Conservation (phyloP, 768 basidiomycete genomes). For the Pulveroboletus sp. region DNA sequence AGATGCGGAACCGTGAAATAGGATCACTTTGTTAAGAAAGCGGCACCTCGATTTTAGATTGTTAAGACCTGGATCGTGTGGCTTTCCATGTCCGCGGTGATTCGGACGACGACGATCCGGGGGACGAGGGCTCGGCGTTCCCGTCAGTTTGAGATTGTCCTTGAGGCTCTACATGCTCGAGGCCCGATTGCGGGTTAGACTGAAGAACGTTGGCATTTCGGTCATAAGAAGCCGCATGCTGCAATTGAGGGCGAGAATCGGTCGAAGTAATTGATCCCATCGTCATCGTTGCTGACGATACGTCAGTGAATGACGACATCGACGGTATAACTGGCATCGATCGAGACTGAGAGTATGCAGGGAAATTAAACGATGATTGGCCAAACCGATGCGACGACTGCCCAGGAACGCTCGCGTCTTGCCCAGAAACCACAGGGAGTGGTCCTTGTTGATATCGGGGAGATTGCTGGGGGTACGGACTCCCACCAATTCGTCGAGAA, state of each 20-base stretch:
- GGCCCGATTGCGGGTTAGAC: constrained; percentile 6
- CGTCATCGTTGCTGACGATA: constrained; percentile 7
- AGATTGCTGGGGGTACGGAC: constrained; percentile 31
- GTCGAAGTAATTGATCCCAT: neutral
- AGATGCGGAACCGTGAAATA: neutral
- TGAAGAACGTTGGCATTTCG: neutral
- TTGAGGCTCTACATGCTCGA: constrained; percentile 14
- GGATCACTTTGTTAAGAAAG: constrained; percentile 1
- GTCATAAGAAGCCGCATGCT: constrained; percentile 8
- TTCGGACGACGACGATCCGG: constrained; percentile 16
- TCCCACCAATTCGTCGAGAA: constrained; percentile 20
- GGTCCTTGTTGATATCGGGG: constrained; percentile 25
- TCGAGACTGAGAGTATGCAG: constrained; percentile 5
- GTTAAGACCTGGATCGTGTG: constrained; percentile 7
- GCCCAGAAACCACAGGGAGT: constrained; percentile 13
- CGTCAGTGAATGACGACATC: constrained; percentile 4
- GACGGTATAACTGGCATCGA: constrained; percentile 1
- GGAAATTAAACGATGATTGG: constrained; percentile 26
- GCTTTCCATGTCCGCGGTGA: constrained; percentile 21
- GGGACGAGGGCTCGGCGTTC: neutral
- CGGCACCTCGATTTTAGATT: constrained; percentile 4
- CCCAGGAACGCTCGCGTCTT: constrained; percentile 6
- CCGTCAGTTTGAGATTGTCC: neutral
- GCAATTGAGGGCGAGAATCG: neutral
- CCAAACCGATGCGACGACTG: constrained; percentile 17